Conservation (phyloP, 306 rosid genomes). For the Acmispon strigosus region DNA sequence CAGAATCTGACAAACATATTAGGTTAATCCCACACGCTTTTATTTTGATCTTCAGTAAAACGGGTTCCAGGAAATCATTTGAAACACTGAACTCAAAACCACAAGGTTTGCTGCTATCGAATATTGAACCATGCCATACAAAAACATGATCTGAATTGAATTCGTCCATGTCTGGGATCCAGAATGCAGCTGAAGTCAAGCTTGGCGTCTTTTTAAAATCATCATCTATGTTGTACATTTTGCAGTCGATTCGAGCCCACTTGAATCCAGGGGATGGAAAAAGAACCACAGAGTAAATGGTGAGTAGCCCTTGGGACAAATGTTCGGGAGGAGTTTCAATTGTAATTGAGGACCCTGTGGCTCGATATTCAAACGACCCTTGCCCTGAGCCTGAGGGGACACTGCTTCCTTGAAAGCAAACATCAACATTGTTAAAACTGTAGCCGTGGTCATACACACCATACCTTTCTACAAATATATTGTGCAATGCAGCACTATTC, state of each 20-base stretch:
- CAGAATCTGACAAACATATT: no score
- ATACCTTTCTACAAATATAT: background rate
- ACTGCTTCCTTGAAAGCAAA: slow-evolving; percentile 10
- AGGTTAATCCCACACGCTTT: no score
- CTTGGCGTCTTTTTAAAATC: no score
- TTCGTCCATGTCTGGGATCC: no score
- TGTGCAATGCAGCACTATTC: background rate
- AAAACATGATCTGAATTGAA: no score
- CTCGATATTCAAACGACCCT: background rate
- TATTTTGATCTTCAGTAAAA: no score
- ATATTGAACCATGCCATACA: no score
- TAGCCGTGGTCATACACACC: background rate
- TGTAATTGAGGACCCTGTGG: background rate
- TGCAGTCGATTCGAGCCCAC: background rate
- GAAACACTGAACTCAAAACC: no score
- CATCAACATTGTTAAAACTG: background rate
- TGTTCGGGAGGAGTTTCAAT: background rate
- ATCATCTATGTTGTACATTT: background rate
- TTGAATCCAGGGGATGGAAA: background rate
- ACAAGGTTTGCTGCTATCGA: no score
- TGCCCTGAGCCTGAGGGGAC: background rate
- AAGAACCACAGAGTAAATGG: background rate
- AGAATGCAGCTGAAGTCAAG: no score
- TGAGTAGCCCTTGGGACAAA: no score
- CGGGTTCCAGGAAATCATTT: no score